Base-by-base conservation (phyloP, 1,139 yeast species). In the Zygoascus hellenicus region DNA sequence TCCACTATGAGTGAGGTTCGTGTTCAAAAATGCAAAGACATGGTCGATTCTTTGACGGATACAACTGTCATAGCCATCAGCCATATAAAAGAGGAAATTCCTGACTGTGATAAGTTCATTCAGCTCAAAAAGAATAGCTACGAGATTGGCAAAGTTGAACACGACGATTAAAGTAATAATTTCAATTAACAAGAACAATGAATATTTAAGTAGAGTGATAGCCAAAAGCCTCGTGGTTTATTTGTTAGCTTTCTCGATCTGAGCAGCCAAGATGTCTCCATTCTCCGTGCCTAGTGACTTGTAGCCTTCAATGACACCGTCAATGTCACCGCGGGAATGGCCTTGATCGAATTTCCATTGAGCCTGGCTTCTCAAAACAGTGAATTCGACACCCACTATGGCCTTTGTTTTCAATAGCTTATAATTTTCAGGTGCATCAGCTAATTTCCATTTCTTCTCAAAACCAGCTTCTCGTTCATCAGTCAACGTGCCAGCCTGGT, bases 1-100 rank as follows among this genome's bases (percentile, higher is more conserved):
- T 85, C 96, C 13, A 94, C 92, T 29, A 87, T 90, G 94, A 88
- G 84, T 44, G 83, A 80, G 49, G 76, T 68, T 29, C 72, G 81
- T 36, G 75, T 89, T 64, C 69, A 71, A 19, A 71, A 71, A 51
- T 89, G 96, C 54, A 89, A 86, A 58, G 69, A 71, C 13, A 61
- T 83, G n/a, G 69, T 89, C 13, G 75, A 78, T 38, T 64, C 72
- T 17, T 32, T 46, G 39, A 19, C 28, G n/a, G 73, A 77, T 3
- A 83, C 90, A 2, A 81, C 95, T 0, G 80, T 83, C 5, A 71
- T 90, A 42, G 72, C 83, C 1, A 85, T 90, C 36, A 95, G 95
- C 0, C 97, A 90, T 63, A 74, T 87, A 29, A 70, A 67, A 9
- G 72, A 74, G 34, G 90, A 83, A 58, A 72, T 83, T 5, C 85